A percentile compares a stretch with the other conserved stretches of the same genome.
Evolutionary conservation across 176 grass and related monocot species (phyloP).

Genomic region (Rhynchospora pubera): DNA sequence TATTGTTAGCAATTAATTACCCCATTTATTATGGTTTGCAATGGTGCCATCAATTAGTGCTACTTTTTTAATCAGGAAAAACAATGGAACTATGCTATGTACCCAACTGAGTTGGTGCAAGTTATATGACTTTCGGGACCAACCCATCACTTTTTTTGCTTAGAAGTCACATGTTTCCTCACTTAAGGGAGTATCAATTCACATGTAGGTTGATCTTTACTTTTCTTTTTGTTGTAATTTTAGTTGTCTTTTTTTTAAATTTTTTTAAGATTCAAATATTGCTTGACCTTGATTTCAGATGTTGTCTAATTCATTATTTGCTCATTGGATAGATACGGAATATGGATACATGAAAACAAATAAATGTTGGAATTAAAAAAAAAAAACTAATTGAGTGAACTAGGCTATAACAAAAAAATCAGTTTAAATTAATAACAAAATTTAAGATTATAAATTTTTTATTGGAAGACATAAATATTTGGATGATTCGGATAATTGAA

Average conservation of each 20-base stretch:
- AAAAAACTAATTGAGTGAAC: no score
- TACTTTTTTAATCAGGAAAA: neutral
- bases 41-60: slow-evolving; percentile 10
- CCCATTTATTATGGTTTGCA: neutral
- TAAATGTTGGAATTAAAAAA: neutral
- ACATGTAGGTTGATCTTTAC: slow-evolving; percentile 3
- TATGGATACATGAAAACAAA: neutral
- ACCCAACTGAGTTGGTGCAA: neutral
- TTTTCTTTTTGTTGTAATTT: neutral
- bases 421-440: no score
- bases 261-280: neutral
- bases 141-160: slow-evolving; percentile 7
- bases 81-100: neutral
- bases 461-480: no score
- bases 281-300: neutral
- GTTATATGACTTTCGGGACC: neutral
- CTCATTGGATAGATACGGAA: neutral
- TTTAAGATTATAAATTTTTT: no score
- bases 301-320: neutral
- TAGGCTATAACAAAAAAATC: no score
- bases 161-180: slow-evolving; percentile 23
- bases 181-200: neutral
- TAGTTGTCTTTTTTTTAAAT: neutral
- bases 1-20: neutral
- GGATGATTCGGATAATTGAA: no score